A percentile compares a stretch with the other conserved stretches of the same genome.
These are phyloP conservation scores for Fusarium sp. DNA, from an alignment of 2,329 filamentous ascomycete species.

Conservation along the genomic window DNA sequence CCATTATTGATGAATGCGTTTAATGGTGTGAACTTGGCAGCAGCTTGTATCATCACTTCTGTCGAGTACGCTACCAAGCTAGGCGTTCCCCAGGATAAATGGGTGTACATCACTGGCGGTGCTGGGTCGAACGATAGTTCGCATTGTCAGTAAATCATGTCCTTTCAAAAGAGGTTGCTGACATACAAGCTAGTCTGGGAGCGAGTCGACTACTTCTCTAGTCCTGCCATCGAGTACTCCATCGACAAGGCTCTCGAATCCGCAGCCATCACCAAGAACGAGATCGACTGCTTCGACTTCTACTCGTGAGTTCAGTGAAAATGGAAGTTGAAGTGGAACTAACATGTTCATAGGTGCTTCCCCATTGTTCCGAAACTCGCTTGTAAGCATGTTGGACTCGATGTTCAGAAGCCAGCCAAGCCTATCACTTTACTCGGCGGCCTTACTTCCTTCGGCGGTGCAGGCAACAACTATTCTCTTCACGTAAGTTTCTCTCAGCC, in stretches of 20 bases:
- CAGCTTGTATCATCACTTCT: conserved; percentile 67
- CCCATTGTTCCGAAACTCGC: conserved; percentile 75
- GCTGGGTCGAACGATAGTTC: conserved; percentile 65
- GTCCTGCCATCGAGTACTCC: conserved; percentile 64
- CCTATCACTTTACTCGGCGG: conserved; percentile 70
- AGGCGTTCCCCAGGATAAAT: conserved; percentile 61
- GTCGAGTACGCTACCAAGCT: conserved; percentile 61
- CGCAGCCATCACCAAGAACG: conserved; percentile 55
- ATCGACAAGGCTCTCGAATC: conserved; percentile 61
- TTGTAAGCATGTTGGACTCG: conserved; percentile 64
- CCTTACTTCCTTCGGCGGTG: conserved; percentile 73
- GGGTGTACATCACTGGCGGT: conserved; percentile 71
- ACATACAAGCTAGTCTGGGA: conserved; percentile 61
- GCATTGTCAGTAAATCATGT: conserved; percentile 54
- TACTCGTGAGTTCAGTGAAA: conserved; percentile 58
- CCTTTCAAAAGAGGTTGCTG: fast-evolving
- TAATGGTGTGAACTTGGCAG: conserved; percentile 72
- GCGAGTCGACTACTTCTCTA: conserved; percentile 64
- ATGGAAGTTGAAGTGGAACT: fast-evolving
- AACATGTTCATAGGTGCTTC: conserved; percentile 61
- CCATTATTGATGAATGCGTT: conserved; percentile 76
- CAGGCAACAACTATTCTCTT: conserved; percentile 76
- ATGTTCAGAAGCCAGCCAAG: conserved; percentile 54
- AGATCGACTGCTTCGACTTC: conserved; percentile 69
- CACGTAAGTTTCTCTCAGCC: conserved; percentile 55